Percentiles rank a stretch among this genome's conserved stretches.
Conservation (phyloP, 441 rosid genomes). For the Jatropha podagrica region DNA sequence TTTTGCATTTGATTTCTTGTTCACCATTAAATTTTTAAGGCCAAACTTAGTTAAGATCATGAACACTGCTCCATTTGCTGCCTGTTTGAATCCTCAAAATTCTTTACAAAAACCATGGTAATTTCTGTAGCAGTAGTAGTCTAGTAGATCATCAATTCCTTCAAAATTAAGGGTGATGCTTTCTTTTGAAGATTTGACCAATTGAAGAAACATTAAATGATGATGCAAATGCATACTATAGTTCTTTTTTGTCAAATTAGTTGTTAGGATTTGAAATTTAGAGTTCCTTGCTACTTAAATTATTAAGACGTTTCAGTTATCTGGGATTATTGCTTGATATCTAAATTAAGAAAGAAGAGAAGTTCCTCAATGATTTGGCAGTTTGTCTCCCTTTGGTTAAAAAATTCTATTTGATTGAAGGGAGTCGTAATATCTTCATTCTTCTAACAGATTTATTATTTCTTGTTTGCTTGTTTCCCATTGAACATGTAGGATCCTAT, state of each 20-base stretch:
- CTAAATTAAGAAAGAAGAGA: neutral
- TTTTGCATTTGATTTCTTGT: neutral
- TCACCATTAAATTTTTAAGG: neutral
- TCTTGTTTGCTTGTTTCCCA: constrained; percentile 10
- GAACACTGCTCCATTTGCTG: neutral
- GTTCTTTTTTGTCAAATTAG: neutral
- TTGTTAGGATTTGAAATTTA: constrained; percentile 5
- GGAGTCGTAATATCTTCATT: constrained; percentile 10
- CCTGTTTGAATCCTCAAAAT: neutral
- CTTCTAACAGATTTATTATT: constrained; percentile 20
- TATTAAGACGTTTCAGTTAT: neutral
- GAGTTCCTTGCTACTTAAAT: neutral
- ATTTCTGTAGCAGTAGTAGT: neutral
- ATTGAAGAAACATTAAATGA: neutral
- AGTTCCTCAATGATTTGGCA: neutral
- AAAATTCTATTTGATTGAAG: neutral
- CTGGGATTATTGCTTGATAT: neutral
- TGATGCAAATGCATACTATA: neutral
- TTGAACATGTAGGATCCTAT: constrained; percentile 53
- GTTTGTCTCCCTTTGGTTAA: neutral
- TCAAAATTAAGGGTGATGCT: neutral
- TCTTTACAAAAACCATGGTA: neutral
- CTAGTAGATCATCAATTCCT: neutral
- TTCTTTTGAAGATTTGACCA: neutral
- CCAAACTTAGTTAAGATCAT: constrained; percentile 14